A percentile compares a stretch with the other conserved stretches of the same genome.
Conservation (phyloP, 1,139 yeast genomes). For the Candida frijolesensis region DNA sequence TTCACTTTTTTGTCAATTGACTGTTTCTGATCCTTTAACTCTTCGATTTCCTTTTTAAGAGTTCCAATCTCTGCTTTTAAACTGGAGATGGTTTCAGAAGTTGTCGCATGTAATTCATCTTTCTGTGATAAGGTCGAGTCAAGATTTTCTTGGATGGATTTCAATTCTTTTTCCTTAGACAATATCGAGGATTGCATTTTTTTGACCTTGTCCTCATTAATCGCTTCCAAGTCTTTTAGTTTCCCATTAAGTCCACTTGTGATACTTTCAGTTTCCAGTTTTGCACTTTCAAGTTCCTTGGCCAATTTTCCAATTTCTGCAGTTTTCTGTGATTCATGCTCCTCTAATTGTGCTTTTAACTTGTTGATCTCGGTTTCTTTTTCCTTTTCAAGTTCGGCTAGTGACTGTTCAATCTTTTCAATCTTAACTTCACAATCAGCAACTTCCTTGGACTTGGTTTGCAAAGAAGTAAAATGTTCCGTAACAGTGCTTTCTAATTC, state of each 20-base stretch:
- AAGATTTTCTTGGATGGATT: slow-evolving; percentile 7
- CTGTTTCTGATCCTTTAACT: not conserved
- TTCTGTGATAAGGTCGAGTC: not conserved
- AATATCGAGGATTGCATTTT: slow-evolving; percentile 6
- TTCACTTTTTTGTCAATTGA: not conserved
- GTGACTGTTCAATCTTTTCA: slow-evolving; percentile 8
- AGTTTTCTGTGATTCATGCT: slow-evolving; percentile 5
- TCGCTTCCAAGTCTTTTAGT: not conserved
- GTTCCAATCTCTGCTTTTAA: slow-evolving; percentile 6
- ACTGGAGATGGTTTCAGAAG: slow-evolving; percentile 6
- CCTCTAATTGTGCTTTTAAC: not conserved
- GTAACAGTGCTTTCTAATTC: slow-evolving; percentile 7
- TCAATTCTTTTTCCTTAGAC: slow-evolving; percentile 8
- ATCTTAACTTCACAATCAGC: slow-evolving; percentile 6
- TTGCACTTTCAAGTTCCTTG: slow-evolving; percentile 7
- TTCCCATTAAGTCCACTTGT: slow-evolving; percentile 2
- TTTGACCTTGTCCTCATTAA: slow-evolving; percentile 9
- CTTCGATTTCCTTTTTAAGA: slow-evolving; percentile 2
- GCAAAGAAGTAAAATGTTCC: not conserved
- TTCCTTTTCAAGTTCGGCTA: slow-evolving; percentile 13
- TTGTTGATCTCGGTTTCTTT: slow-evolving; percentile 9
- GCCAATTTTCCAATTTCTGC: slow-evolving; percentile 5
- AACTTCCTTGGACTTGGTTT: not conserved
- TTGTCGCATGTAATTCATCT: not conserved
- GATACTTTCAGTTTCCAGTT: not conserved